Conservation (phyloP, 2,329 filamentous ascomycete species). For the Verticillium klebahnii region DNA sequence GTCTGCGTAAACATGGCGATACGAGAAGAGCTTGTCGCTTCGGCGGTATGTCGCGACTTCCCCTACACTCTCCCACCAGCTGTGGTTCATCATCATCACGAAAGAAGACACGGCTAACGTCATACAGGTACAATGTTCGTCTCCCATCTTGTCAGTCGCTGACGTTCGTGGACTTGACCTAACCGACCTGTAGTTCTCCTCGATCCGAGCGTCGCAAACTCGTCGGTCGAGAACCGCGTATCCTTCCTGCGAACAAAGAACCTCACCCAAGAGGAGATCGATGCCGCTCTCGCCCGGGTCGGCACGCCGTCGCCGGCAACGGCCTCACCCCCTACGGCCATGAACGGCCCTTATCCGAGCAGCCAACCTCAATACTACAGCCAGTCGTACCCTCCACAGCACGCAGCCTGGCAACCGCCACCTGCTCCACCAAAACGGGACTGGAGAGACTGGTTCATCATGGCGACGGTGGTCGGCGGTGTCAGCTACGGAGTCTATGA, state of each 20-base stretch:
- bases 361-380: slow-evolving; percentile 37
- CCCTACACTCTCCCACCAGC: not conserved
- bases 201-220: slow-evolving; percentile 84
- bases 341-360: slow-evolving; percentile 38
- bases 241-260: slow-evolving; percentile 96
- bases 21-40: slow-evolving; percentile 87
- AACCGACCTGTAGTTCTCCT: slow-evolving; percentile 64
- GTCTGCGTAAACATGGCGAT: slow-evolving; percentile 59
- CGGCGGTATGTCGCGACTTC: slow-evolving; percentile 55
- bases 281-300: slow-evolving; percentile 72
- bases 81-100: not conserved
- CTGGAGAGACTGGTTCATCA: slow-evolving; percentile 99
- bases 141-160: not conserved
- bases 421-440: slow-evolving; percentile 70
- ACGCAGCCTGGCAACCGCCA: slow-evolving; percentile 53
- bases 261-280: slow-evolving; percentile 92
- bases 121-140: slow-evolving; percentile 37
- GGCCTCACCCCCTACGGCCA: slow-evolving; percentile 32
- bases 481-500: slow-evolving; percentile 86
- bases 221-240: slow-evolving; percentile 87
- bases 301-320: slow-evolving; percentile 50
- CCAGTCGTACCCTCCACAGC: slow-evolving; percentile 43
- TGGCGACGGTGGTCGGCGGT: slow-evolving; percentile 91
- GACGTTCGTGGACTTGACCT: not conserved
- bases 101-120: slow-evolving; percentile 4